phyloP scores from a whole-genome alignment of 2,329 filamentous ascomycete species.

The Arthrobotrys entomopaga region DNA sequence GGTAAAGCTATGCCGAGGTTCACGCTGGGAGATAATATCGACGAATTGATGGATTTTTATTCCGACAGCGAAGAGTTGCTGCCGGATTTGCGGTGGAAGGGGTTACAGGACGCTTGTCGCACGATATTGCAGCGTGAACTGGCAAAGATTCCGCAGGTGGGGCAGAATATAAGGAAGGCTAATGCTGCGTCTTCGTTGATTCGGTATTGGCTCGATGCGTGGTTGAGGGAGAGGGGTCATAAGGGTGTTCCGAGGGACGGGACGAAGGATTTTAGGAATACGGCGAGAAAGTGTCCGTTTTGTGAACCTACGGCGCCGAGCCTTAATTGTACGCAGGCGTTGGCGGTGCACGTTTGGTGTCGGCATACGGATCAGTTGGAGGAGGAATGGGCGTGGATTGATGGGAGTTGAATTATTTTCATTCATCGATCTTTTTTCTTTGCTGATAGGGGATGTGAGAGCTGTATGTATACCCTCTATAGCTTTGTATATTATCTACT shows the following conservation, averaged over 20 bases:
- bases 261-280: conserved; percentile 29
- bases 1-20: conserved; percentile 21
- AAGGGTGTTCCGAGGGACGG: conserved; percentile 17
- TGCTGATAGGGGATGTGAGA: too few relatives aligned
- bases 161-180: conserved; percentile 9
- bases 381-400: conserved; percentile 34
- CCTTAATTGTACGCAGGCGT: conserved; percentile 13
- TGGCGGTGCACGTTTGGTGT: conserved; percentile 40
- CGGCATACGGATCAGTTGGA: conserved; percentile 28
- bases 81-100: not conserved
- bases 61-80: conserved; percentile 23
- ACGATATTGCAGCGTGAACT: conserved; percentile 9
- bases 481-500: too few relatives aligned
- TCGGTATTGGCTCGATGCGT: conserved; percentile 42
- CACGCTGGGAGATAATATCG: conserved; percentile 22
- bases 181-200: conserved; percentile 13
- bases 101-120: conserved; percentile 5
- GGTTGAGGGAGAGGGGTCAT: conserved; percentile 19
- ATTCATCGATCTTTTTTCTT: not conserved
- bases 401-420: not conserved
- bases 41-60: conserved; percentile 29
- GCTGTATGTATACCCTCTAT: too few relatives aligned
- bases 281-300: conserved; percentile 33
- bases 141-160: conserved; percentile 21
- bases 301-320: not conserved